Evolutionary conservation across 2,329 filamentous ascomycete species (phyloP).

Genomic region (Davidsoniella neocaledoniae): DNA sequence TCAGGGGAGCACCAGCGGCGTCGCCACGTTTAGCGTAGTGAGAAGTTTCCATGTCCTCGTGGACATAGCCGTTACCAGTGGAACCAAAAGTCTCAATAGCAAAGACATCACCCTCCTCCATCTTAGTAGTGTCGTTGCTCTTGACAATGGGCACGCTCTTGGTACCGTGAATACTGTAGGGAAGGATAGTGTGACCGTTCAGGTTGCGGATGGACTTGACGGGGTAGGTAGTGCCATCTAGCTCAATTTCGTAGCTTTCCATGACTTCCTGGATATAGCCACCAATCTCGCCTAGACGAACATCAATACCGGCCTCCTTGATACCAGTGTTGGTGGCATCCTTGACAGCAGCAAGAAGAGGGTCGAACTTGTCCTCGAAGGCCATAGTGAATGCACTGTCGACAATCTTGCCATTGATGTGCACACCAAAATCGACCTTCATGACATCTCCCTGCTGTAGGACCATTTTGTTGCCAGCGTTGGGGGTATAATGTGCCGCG

Average conservation of each 20-base stretch:
- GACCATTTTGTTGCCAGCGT: conserved; percentile 62
- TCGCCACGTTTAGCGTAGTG: conserved; percentile 61
- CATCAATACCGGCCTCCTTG: conserved; percentile 63
- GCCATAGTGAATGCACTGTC: conserved; percentile 68
- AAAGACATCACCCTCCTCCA: conserved; percentile 72
- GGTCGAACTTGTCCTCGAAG: conserved; percentile 60
- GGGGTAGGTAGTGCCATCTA: conserved; percentile 49
- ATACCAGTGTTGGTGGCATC: conserved; percentile 75
- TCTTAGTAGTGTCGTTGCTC: conserved; percentile 58
- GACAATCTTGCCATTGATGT: conserved; percentile 64
- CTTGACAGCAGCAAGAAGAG: conserved; percentile 54
- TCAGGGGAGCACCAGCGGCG: conserved; percentile 39
- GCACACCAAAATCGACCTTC: conserved; percentile 71
- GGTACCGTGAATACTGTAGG: conserved; percentile 60
- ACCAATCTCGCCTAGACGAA: conserved; percentile 56
- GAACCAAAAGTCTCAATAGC: conserved; percentile 73
- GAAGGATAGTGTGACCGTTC: conserved; percentile 61
- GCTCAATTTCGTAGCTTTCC: conserved; percentile 61
- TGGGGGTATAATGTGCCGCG: conserved; percentile 64
- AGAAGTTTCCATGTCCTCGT: conserved; percentile 63
- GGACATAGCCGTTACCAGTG: conserved; percentile 60
- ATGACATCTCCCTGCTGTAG: conserved; percentile 59
- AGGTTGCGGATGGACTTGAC: conserved; percentile 58
- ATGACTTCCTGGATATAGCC: conserved; percentile 58
- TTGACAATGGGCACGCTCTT: conserved; percentile 73